Evolutionary conservation across 1,284 basidiomycete genomes (phyloP), one percentile per base, ranked within the genome.

Genomic region (Coriolopsis trogii): DNA sequence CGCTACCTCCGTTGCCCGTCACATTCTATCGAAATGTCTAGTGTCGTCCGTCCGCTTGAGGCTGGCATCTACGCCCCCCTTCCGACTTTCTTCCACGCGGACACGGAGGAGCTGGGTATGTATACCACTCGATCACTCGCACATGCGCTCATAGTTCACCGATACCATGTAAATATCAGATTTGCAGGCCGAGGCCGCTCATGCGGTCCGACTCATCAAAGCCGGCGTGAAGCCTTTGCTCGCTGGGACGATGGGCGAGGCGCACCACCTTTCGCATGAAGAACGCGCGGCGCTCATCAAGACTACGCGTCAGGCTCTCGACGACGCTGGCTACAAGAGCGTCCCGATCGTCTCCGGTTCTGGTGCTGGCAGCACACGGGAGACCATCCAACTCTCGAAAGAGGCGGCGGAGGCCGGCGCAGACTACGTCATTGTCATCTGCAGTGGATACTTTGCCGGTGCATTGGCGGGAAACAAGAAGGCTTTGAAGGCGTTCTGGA

Each of bases 1-100:
- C 52, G n/a, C n/a, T n/a, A n/a, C n/a, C 36, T 29, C 42, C 36
- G 37, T 48, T 34, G 55, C 64, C 24, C 82, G 86, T 48, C 76
- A 79, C 20, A 73, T 92, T 60, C 41, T 37, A 26, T 18, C 41
- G 49, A 45, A 37, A 61, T 63, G 58, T 48, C 59, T 37, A 37
- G 41, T n/a, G 44, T 56, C 41, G 57, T 66, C 28, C 82, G 88
- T 48, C 77, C 80, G n/a, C 74, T 94, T 59, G 81, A 75, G 55
- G 70, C 91, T 15, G 93, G 93, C 39, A 83, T 95, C 49, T 95
- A 82, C 71, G 89, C 90, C 10, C 93, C 93, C 21, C 84, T 93
- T 63, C 92, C 89, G 9, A 85, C 91, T 9, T 95, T 95, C 73
- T 94, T 94, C 74, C 70, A 85, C 37, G 79, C 80, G 7, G 75